phyloP scores from a whole-genome alignment of 2,329 filamentous ascomycete species.

The Fusarium cyanostomum region DNA sequence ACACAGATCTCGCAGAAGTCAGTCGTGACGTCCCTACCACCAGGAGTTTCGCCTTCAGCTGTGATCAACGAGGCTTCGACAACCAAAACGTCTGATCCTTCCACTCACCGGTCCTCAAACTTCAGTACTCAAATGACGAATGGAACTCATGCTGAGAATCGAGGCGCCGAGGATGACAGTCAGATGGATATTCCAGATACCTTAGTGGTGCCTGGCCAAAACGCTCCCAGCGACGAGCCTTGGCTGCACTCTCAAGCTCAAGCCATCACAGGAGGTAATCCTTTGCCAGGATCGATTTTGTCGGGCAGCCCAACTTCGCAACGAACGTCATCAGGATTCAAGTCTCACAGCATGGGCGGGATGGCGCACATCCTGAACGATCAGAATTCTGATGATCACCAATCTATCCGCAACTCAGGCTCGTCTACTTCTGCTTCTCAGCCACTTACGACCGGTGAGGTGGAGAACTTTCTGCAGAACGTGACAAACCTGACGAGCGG shows the following conservation, averaged over 20 bases:
- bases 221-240: slow-evolving; percentile 60
- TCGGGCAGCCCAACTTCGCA: slow-evolving; percentile 52
- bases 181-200: slow-evolving; percentile 65
- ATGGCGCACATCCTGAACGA: slow-evolving; percentile 54
- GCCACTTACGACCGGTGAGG: slow-evolving; percentile 58
- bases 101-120: slow-evolving; percentile 68
- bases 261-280: slow-evolving; percentile 55
- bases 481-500: slow-evolving; percentile 76
- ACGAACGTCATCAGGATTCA: slow-evolving; percentile 46
- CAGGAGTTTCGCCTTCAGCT: slow-evolving; percentile 66
- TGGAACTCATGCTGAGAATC: slow-evolving; percentile 63
- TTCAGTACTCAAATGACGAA: slow-evolving; percentile 79
- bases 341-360: slow-evolving; percentile 42
- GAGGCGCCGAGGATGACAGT: slow-evolving; percentile 44
- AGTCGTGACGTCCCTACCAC: slow-evolving; percentile 65
- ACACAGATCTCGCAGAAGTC: slow-evolving; percentile 73
- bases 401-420: slow-evolving; percentile 44
- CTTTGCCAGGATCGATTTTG: slow-evolving; percentile 38
- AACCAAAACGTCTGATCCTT: slow-evolving; percentile 86
- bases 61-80: slow-evolving; percentile 87
- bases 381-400: slow-evolving; percentile 48
- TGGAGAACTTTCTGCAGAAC: slow-evolving; percentile 67
- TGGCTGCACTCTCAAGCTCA: slow-evolving; percentile 70
- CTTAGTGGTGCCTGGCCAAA: slow-evolving; percentile 56
- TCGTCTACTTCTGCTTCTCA: slow-evolving; percentile 57